Conservation (phyloP, 106 monocot genomes). For the Dioscorea zingiberensis region DNA sequence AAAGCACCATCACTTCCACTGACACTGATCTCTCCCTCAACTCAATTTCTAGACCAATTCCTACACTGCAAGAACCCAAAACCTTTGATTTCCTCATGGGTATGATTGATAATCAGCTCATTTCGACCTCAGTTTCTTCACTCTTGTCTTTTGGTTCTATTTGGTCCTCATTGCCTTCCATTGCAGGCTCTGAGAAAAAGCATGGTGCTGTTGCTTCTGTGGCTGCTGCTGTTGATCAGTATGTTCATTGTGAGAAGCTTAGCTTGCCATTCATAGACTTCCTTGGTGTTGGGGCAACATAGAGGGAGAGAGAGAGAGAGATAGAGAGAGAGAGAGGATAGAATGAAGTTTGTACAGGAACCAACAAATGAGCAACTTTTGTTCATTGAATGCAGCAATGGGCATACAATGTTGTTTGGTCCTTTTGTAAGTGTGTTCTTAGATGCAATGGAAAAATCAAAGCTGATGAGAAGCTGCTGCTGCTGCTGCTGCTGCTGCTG, state of each 20-base stretch:
- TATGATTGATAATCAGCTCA: constrained; percentile 1
- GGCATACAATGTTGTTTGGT: neutral
- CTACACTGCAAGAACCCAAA: neutral
- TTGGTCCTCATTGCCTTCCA: neutral
- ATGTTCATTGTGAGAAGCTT: constrained; percentile 17
- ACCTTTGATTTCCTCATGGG: constrained; percentile 7
- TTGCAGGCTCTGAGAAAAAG: constrained; percentile 9
- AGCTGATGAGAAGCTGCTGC: neutral
- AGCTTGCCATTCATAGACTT: constrained; percentile 59
- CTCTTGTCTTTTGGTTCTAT: neutral
- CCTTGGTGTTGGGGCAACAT: constrained; percentile 58
- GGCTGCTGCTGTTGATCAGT: no score
- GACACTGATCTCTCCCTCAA: constrained; percentile 1
- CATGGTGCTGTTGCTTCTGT: constrained; percentile 14
- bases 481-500: neutral
- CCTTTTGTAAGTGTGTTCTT: neutral
- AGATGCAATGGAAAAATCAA: neutral
- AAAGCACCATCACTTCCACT: constrained; percentile 34
- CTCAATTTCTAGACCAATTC: neutral
- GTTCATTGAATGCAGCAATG: neutral
- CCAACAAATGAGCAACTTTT: no score
- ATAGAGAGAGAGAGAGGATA: no score
- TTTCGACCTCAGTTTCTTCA: no score
- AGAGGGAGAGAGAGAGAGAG: no score
- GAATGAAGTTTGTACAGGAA: no score